Evolutionary conservation across 495 filamentous ascomycete genomes (phyloP), one percentile per base, ranked within the genome.

Genomic region (Aspergillus heteromorphus): DNA sequence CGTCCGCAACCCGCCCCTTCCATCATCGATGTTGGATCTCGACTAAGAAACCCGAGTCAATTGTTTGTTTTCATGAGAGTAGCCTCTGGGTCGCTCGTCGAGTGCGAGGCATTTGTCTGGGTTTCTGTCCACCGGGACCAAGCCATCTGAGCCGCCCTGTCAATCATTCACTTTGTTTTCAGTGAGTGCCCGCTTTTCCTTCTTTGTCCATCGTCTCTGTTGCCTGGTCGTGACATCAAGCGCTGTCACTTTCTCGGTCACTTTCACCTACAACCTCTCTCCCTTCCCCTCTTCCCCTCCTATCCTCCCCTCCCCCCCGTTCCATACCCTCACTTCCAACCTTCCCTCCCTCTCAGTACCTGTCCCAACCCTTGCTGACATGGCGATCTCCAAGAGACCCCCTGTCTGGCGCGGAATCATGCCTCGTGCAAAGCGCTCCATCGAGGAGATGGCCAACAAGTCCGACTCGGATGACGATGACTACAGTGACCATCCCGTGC

Each of bases 401-500:
- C 29, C 55, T 29, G 19, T 43, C 25, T 40, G 6, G 16, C 47
- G 9, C 18, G 30, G 45, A 54, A 81, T 77, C 73, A 78, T 81
- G 61, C 67, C 63, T 59, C 74, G 73, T 49, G 55, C 64, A 45
- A 93, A 93, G 71, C 81, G 90, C 54, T 87, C 85, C 70, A 67
- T 86, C 55, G 85, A 89, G 51, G 81, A 80, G 57, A 81, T 92
- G 59, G 89, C 85, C 19, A 91, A 84, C 72, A 87, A 88, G 64
- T 93, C 90, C 41, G 91, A 96, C 61, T 82, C 89, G 0, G 83
- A 90, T 41, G 91, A 96, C 58, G 84, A 86, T 41, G 89, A 89
- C 65, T 95, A 88, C 67, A 76, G 62, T 67, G 82, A 66, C 49
- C 75, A 69, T 45, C 65, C 63, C 38, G 51, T 57, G 6, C 61